Base-by-base conservation (phyloP, 805 yeast genomes). In the Zygoascus flipseniorum region DNA sequence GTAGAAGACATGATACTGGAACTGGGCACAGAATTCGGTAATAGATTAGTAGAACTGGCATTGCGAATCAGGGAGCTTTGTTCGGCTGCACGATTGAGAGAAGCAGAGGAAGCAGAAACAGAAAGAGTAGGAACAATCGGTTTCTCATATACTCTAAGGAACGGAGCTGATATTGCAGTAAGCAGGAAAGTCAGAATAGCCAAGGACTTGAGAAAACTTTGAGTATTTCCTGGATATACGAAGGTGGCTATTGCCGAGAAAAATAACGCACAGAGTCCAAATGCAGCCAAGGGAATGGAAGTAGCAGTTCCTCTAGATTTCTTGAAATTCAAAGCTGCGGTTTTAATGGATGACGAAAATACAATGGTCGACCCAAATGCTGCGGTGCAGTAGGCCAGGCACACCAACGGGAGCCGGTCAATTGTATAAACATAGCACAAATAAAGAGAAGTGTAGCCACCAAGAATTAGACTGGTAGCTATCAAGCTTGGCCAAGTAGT, bases 291-390 rank as follows among this genome's bases (percentile, higher is more conserved):
- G 2, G 92, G 89, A 45, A 85, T 72, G 0, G 89, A 79, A 0
- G 93, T 83, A 3, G 93, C 90, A 9, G 85, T 72, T 1, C 93
- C 95, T 52, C 87, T 68, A 41, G 77, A 71, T 44, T 77, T 72
- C 0, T 93, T 90, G 64, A 82, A 84, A 46, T 77, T 74, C 45
- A 84, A 70, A 41, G 89, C 87, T 56, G 89, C 80, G 61, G 89
- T 81, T 62, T 86, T 86, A 62, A 86, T 76, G 54, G 83, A 73
- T 11, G 86, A 80, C 23, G 80, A 74, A 63, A 79, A 81, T 43
- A 85, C 77, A 54, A 79, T 76, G 0, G 90, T 83, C 32, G 86
- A 79, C 0, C 93, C 93, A 11, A 73, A 63, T 1, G 92, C 92
- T 16, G 85, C 76, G 43, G 76, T 56, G 32, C 45, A 47, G 42